phyloP scores from a whole-genome alignment of 2,329 filamentous ascomycete genomes.

The Aspergillus awamori region DNA sequence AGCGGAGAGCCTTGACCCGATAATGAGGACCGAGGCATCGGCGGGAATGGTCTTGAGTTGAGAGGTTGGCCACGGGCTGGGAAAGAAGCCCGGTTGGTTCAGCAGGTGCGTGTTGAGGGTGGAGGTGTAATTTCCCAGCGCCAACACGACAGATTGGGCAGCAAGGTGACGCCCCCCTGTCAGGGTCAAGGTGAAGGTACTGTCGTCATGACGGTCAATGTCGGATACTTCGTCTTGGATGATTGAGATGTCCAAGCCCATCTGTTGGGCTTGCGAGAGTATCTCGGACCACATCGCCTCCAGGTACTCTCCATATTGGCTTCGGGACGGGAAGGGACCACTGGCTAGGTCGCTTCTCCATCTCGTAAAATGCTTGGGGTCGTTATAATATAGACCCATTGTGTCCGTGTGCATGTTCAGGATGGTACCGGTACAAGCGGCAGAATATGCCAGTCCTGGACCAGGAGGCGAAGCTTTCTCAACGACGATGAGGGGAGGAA shows the following conservation, averaged over 20 bases:
- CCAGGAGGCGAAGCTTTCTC: slow-evolving; percentile 4
- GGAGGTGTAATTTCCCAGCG: slow-evolving; percentile 13
- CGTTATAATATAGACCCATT: slow-evolving; percentile 13
- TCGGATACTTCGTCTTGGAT: slow-evolving; percentile 10
- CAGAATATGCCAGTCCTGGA: slow-evolving; percentile 13
- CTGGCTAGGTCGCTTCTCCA: slow-evolving; percentile 9
- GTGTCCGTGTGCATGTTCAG: slow-evolving; percentile 16
- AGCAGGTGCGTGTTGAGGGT: slow-evolving; percentile 9
- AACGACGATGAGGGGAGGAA: neutral
- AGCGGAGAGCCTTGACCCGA: slow-evolving; percentile 16
- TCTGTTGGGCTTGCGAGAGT: slow-evolving; percentile 1
- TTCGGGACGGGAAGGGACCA: slow-evolving; percentile 12
- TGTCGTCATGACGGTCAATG: slow-evolving; percentile 12
- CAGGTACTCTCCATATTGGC: slow-evolving; percentile 14
- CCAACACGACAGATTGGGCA: slow-evolving; percentile 9
- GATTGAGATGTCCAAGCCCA: slow-evolving; percentile 8
- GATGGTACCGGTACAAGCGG: slow-evolving; percentile 12
- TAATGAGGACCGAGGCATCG: slow-evolving; percentile 11
- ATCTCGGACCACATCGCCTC: slow-evolving; percentile 11
- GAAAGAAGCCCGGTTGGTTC: slow-evolving; percentile 12
- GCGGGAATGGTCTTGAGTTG: slow-evolving; percentile 6
- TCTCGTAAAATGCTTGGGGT: slow-evolving; percentile 12
- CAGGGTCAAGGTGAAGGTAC: slow-evolving; percentile 6
- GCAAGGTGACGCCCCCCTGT: neutral
- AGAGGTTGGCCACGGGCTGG: slow-evolving; percentile 17